A percentile compares a stretch with the other conserved stretches of the same genome.
Conservation (phyloP, 495 filamentous ascomycete species). For the Patellaria atrata region DNA sequence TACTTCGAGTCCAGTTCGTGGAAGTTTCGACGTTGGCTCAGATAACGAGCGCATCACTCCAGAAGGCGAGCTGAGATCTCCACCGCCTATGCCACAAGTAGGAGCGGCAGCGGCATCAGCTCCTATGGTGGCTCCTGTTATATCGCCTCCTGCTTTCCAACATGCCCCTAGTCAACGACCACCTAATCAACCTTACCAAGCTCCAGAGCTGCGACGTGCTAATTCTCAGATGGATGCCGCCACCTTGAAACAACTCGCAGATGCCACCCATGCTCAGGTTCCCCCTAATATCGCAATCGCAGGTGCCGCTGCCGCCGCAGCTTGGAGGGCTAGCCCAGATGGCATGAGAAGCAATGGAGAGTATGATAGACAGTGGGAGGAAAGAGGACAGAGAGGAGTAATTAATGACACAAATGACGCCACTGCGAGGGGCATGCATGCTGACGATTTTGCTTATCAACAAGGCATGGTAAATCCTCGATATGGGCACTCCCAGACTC, state of each 20-base stretch:
- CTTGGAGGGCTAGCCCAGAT: conserved; percentile 19
- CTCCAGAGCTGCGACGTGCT: conserved; percentile 59
- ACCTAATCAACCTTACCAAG: conserved; percentile 48
- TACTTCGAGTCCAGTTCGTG: not conserved
- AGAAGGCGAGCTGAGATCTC: conserved; percentile 1
- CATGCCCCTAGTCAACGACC: conserved; percentile 57
- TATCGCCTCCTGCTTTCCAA: conserved; percentile 58
- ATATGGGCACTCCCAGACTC: conserved; percentile 9
- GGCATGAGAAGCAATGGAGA: conserved; percentile 18
- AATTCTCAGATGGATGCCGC: conserved; percentile 68
- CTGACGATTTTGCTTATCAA: conserved; percentile 13
- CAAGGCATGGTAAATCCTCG: conserved; percentile 7
- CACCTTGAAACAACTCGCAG: conserved; percentile 63
- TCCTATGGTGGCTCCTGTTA: conserved; percentile 57
- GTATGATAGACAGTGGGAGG: conserved; percentile 18
- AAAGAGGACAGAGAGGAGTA: conserved; percentile 4
- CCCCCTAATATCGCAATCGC: conserved; percentile 25
- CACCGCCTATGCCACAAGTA: conserved; percentile 11
- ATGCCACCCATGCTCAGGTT: conserved; percentile 31
- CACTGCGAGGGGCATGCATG: conserved; percentile 8
- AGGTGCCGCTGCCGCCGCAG: conserved; percentile 28
- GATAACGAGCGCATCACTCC: conserved; percentile 12
- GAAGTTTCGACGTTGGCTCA: conserved; percentile 9
- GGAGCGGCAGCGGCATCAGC: conserved; percentile 4
- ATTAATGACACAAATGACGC: conserved; percentile 4